Evolutionary conservation across 2,329 filamentous ascomycete species (phyloP).

Genomic region (Pezicula carpinea): DNA sequence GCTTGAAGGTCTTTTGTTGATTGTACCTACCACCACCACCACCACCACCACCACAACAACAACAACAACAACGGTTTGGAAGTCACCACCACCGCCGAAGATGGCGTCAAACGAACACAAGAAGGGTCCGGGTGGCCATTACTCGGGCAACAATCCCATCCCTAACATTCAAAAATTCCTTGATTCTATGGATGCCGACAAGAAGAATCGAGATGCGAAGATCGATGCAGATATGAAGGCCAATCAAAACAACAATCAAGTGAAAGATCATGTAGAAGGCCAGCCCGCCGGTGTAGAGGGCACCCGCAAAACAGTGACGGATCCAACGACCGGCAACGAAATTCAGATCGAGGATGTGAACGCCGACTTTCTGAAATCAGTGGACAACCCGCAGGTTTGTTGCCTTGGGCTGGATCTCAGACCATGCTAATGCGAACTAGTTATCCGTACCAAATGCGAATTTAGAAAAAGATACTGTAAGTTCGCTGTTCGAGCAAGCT

Average conservation of each 20-base stretch:
- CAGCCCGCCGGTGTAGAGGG: constrained; percentile 31
- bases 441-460: constrained; percentile 88
- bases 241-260: constrained; percentile 29
- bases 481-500: constrained; percentile 18
- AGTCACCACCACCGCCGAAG: no score
- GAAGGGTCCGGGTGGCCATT: no score
- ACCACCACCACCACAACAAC: no score
- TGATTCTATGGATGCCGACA: constrained; percentile 71
- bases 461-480: constrained; percentile 64
- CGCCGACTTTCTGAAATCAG: constrained; percentile 62
- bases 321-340: constrained; percentile 82
- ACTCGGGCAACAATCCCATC: constrained; percentile 46
- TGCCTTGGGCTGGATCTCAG: constrained; percentile 2
- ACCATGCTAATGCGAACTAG: constrained; percentile 32
- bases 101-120: no score
- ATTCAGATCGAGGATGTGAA: constrained; percentile 82
- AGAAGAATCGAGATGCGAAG: constrained; percentile 66
- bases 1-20: no score
- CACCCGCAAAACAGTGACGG: constrained; percentile 62
- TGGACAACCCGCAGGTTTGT: constrained; percentile 65
- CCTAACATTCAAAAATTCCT: constrained; percentile 86
- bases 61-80: no score
- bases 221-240: constrained; percentile 55
- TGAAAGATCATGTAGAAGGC: constrained; percentile 38
- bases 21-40: no score